These are phyloP conservation scores for Angomonas ambiguus DNA, from an alignment of 208 protist genomes.

Conservation along the genomic window DNA sequence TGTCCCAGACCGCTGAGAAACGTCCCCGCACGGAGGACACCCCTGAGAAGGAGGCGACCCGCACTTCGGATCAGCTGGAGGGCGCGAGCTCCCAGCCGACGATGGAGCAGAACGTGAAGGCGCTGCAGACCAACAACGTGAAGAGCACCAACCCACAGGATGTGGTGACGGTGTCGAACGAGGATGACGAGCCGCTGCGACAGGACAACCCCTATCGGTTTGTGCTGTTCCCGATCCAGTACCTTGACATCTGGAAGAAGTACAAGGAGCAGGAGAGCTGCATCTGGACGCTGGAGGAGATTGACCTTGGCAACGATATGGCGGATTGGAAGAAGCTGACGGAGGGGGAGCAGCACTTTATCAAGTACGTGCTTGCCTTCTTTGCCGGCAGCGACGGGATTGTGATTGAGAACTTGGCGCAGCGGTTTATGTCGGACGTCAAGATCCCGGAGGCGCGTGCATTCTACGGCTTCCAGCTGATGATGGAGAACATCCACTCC, in stretches of 20 bases:
- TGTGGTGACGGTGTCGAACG: conserved; percentile 15
- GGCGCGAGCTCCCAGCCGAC: background rate
- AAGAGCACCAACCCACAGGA: conserved; percentile 8
- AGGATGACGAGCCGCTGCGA: conserved; percentile 91
- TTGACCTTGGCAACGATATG: conserved; percentile 95
- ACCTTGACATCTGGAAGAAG: conserved; percentile 97
- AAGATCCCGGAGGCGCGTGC: conserved; percentile 97
- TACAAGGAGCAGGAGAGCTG: conserved; percentile 98
- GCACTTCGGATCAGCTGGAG: background rate
- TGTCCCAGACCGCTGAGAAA: conserved; percentile 11
- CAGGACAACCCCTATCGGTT: conserved; percentile 96
- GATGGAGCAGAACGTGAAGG: background rate
- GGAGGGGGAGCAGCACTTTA: conserved; percentile 97
- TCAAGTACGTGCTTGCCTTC: conserved; percentile 98
- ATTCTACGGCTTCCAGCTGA: conserved; percentile 99
- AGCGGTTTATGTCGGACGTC: conserved; percentile 96
- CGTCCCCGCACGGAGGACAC: conserved; percentile 12
- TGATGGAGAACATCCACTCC: conserved; percentile 99
- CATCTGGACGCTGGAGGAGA: conserved; percentile 99
- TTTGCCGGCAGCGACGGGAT: conserved; percentile 99
- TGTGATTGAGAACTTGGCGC: conserved; percentile 97
- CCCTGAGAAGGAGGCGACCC: conserved; percentile 5
- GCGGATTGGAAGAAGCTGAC: conserved; percentile 96
- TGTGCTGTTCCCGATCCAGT: conserved; percentile 98
- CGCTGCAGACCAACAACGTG: background rate